Base-by-base conservation (phyloP, 495 filamentous ascomycete species). In the Aspergillus sparsus region DNA sequence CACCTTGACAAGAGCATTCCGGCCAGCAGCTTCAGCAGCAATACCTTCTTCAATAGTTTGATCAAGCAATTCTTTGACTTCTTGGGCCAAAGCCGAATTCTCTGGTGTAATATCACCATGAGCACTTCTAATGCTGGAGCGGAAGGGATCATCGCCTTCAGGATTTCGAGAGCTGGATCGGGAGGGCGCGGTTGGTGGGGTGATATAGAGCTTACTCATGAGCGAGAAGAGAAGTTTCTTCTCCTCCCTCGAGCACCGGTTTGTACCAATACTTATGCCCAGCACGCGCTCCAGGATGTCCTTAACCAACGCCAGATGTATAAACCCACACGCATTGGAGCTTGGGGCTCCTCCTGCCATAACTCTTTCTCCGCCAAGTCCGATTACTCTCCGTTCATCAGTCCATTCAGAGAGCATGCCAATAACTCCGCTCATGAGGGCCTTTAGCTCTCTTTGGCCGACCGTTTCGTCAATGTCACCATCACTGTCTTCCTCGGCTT, bases 401-500 rank as follows among this genome's bases (percentile, higher is more conserved):
- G 94, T 98, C 94, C 94, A 98, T 68, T 98, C 94, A 1, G 91
- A 83, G 2, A 98, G 72, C 74, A 94, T 92, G 3, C 86, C 88
- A 32, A 87, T 83, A 35, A 97, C 88, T 33, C 87, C 83, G 8
- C 74, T 77, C 63, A 94, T 82, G 31, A 87, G 82, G 1, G 94
- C 87, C 83, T 94, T 96, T 49, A 89, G 83, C 58, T 94, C 93
- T 18, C 86, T 85, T 32, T 92, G 87, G 7, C 89, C 91, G 21
- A 89, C 70, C 4, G 80, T 85, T 60, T 90, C 87, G 51, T 89
- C 85, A 47, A 92, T 80, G 35, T 78, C 70, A 11, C 80, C 74
- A 49, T 77, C 74, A 58, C 76, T 74, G 51, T 83, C 80, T 44
- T 84, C 83, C 46, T 80, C 74, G 0, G 83, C 82, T 55, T 86